A percentile compares a stretch with the other conserved stretches of the same genome.
Conservation (phyloP, 306 rosid genomes). For the Inga oerstediana region DNA sequence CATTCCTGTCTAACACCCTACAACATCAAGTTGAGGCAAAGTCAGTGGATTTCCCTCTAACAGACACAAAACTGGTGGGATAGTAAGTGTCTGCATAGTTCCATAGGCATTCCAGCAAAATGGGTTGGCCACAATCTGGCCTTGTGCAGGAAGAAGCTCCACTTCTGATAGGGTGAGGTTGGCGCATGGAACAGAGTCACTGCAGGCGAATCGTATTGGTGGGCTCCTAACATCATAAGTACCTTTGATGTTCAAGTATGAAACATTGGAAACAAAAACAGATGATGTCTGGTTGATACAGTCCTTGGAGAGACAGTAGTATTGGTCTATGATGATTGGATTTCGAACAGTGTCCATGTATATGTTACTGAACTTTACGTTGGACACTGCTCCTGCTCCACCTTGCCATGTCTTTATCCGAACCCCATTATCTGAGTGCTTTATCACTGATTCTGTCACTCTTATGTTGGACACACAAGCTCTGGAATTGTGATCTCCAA, state of each 20-base stretch:
- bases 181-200: constrained; percentile 59
- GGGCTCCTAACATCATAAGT: constrained; percentile 62
- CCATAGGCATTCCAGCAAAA: constrained; percentile 68
- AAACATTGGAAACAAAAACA: constrained; percentile 42
- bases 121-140: constrained; percentile 31
- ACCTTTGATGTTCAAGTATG: constrained; percentile 54
- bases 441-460: constrained; percentile 47
- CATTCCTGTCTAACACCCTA: background rate
- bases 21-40: constrained; percentile 19
- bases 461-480: constrained; percentile 57
- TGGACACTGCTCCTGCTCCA: constrained; percentile 53
- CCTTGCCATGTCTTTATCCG: constrained; percentile 70
- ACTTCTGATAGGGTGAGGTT: constrained; percentile 51
- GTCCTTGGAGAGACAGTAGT: constrained; percentile 51
- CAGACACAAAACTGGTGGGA: constrained; percentile 53
- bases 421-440: constrained; percentile 53
- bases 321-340: constrained; percentile 67
- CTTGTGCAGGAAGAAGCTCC: constrained; percentile 47
- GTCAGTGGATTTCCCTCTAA: constrained; percentile 39
- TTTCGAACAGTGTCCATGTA: constrained; percentile 50
- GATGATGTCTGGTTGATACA: constrained; percentile 67
- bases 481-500: constrained; percentile 44
- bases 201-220: constrained; percentile 53
- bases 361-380: constrained; percentile 40
- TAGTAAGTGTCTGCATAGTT: constrained; percentile 36